A percentile compares a stretch with the other conserved stretches of the same genome.
Conservation (phyloP, 257 asterid species). For the Scutellaria barbata region DNA sequence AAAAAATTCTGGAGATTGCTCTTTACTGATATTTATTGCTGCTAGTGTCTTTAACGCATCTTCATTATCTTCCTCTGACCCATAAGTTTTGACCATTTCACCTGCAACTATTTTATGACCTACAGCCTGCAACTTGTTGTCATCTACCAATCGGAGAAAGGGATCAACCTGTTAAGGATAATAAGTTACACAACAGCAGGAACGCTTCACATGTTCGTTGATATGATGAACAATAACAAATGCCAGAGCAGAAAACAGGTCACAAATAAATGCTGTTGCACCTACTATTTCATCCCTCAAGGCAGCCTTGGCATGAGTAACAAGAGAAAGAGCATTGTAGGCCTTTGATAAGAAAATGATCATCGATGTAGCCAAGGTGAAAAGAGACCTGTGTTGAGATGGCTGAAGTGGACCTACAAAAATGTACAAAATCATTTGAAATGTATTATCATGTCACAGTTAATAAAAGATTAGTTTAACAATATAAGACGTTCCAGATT, state of each 20-base stretch:
- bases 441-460: conserved; percentile 13
- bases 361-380: conserved; percentile 76
- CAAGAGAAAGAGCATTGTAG: conserved; percentile 57
- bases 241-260: conserved; percentile 28
- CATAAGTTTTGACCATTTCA: conserved; percentile 48
- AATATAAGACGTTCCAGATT: not conserved
- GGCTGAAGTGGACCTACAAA: conserved; percentile 69
- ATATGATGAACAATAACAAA: conserved; percentile 30
- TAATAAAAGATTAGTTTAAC: conserved; percentile 1
- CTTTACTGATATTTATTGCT: conserved; percentile 46
- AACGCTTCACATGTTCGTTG: conserved; percentile 26
- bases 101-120: conserved; percentile 44
- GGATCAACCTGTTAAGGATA: conserved; percentile 68
- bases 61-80: conserved; percentile 79
- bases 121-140: conserved; percentile 63
- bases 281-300: conserved; percentile 66
- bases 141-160: conserved; percentile 71
- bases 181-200: conserved; percentile 29
- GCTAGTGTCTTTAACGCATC: conserved; percentile 64
- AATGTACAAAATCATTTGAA: conserved; percentile 22
- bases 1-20: conserved; percentile 65
- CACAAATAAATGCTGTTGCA: conserved; percentile 28
- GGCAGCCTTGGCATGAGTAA: conserved; percentile 60
- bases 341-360: conserved; percentile 71
- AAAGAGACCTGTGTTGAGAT: conserved; percentile 72